Evolutionary conservation across 2,329 filamentous ascomycete genomes (phyloP), one percentile per base, ranked within the genome.

Genomic region (Atkinsonella hypoxylon): DNA sequence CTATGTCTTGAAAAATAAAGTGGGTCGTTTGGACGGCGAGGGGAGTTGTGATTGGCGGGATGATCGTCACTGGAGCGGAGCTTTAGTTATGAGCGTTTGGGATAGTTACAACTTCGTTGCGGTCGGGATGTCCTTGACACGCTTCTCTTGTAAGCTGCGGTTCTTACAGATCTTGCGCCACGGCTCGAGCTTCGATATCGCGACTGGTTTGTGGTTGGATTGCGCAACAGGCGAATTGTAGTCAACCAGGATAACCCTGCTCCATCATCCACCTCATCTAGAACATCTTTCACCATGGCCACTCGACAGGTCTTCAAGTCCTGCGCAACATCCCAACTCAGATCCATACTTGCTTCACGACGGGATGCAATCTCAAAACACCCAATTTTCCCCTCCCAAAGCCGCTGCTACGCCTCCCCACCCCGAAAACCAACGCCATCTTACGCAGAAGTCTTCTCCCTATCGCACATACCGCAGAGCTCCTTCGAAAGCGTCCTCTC

Each of bases 381-480:
- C 26, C 8, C 26, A 7, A 26, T 26, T 26, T 8, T 1, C 4
- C 26, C 4, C 26, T 26, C 26, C 15, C 30, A 46, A 38, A 22
- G 5, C 4, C 46, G 42, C 22, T 5, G 22, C n/a, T 55, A 50
- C 22, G 55, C 56, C 8, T 44, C 49, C 8, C 44, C 49, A 12
- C 30, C 49, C 18, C 40, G 44, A 10, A 55, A 47, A 40, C 17
- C 34, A 6, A 46, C 38, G 0, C 50, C 52, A 3, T 26, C 56
- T 1, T 18, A 40, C 11, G 32, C 55, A 11, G 53, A 58, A 15
- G 36, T 55, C 8, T 59, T 60, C 51, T 58, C 51, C 11, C 47
- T 64, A 4, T 52, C 55, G 11, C 43, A 52, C 18, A 57, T 66
- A 45, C 56, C 61, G 8, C 38, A 51, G 2, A 38, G 49, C n/a